Evolutionary conservation across 2,329 filamentous ascomycete species (phyloP), one percentile per base, ranked within the genome.

Genomic region (Botryosphaeria dothidea): DNA sequence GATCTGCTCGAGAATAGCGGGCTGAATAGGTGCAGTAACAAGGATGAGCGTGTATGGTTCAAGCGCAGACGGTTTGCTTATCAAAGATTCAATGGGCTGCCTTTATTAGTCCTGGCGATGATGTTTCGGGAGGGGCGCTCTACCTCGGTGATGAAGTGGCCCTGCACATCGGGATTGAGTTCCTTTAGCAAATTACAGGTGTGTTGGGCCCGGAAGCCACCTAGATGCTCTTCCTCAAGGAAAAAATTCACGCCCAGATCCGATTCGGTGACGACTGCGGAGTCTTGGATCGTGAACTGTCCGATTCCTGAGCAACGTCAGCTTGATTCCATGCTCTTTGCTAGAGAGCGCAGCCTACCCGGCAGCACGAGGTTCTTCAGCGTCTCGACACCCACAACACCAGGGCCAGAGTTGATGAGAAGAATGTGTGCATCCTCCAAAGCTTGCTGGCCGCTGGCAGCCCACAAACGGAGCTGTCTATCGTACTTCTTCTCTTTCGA

Each of bases 241-340:
- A 99, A 99, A 84, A 99, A 99, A 79, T 99, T 99, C 68, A 97
- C 90, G 4, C 96, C 95, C 45, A 99, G 82, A 72, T 99, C 95
- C 46, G 88, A 84, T 70, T 96, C 90, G 1, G 82, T 83, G n/a
- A 99, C 93, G 2, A 85, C 77, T 1, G 88, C 86, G 6, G 90
- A 88, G 72, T 99, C 95, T 61, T 91, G 90, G 67, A 99, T 96
- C 0, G 92, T 96, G 76, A 97, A 99, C 27, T 88, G 87, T 8
- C 95, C 96, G 71, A 98, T 91, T 3, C 93, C 90, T 89, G 63
- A 23, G 11, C 48, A 19, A 9, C 3, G 36, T 68, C 21, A 68
- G 66, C 41, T 36, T 13, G 0, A n/a, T 31, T 19, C 5, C 13
- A 5, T 6, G 19, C 31, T 25, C 31, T 11, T 19, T 52, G 36